These are phyloP conservation scores for Puccinia horiana DNA, from an alignment of 1,284 basidiomycete genomes.

Conservation along the genomic window DNA sequence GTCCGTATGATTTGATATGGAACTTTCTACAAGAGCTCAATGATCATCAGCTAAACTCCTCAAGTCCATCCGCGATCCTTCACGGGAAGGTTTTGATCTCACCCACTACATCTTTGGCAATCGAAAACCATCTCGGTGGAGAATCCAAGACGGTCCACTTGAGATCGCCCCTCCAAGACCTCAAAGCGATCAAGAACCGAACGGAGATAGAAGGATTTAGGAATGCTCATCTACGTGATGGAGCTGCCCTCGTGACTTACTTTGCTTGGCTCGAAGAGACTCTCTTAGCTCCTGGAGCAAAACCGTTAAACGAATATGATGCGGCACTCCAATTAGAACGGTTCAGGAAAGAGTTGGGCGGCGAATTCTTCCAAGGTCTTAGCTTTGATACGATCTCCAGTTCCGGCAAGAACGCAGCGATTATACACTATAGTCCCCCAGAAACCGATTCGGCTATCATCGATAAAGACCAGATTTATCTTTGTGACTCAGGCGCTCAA, in stretches of 20 bases:
- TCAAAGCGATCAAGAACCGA: conserved; percentile 87
- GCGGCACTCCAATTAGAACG: conserved; percentile 77
- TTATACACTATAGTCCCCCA: conserved; percentile 90
- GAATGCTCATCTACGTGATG: conserved; percentile 83
- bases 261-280: conserved; percentile 93
- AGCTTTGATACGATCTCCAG: conserved; percentile 93
- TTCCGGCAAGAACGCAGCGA: conserved; percentile 84
- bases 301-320: conserved; percentile 75
- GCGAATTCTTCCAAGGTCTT: conserved; percentile 77
- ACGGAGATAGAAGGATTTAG: conserved; percentile 87
- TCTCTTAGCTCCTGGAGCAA: conserved; percentile 65
- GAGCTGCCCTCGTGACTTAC: conserved; percentile 82
- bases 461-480: conserved; percentile 75
- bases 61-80: neutral
- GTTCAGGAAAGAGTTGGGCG: conserved; percentile 75
- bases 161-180: conserved; percentile 74
- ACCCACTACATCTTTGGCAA: conserved; percentile 51
- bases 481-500: conserved; percentile 91
- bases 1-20: conserved; percentile 26
- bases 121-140: conserved; percentile 57
- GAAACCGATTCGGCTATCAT: conserved; percentile 74
- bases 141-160: conserved; percentile 54
- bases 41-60: neutral
- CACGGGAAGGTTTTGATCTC: conserved; percentile 21
- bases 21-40: conserved; percentile 4